These are phyloP conservation scores for Corymbia citriodora DNA, from an alignment of 441 rosid genomes.

Conservation along the genomic window DNA sequence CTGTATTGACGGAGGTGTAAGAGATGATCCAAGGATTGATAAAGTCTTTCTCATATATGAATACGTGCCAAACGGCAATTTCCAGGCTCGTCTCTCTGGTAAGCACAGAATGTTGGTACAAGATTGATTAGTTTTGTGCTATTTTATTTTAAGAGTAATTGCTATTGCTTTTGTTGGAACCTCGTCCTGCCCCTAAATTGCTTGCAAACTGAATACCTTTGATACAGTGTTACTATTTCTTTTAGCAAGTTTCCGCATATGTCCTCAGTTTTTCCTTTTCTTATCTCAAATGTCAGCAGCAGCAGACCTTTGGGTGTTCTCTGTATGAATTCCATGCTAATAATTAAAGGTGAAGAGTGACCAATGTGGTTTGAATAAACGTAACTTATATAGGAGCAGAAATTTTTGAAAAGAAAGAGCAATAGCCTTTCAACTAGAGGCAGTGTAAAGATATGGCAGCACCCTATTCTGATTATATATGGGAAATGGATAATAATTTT, in stretches of 20 bases:
- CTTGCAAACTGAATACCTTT: neutral
- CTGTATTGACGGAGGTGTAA: constrained; percentile 37
- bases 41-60: constrained; percentile 52
- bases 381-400: neutral
- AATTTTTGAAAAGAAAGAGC: neutral
- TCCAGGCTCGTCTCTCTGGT: constrained; percentile 51
- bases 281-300: neutral
- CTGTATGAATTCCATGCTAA: neutral
- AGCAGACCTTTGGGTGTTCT: neutral
- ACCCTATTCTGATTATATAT: neutral
- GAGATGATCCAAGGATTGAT: constrained; percentile 29
- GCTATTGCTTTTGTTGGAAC: neutral
- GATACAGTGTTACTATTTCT: neutral
- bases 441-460: neutral
- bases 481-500: neutral
- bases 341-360: neutral
- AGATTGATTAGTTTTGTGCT: neutral
- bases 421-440: neutral
- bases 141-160: neutral
- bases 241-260: neutral
- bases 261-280: neutral
- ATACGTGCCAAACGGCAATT: constrained; percentile 49
- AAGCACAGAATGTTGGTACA: neutral
- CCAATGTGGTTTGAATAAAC: neutral
- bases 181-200: neutral